phyloP scores from a whole-genome alignment of 495 filamentous ascomycete genomes.

The Extremus antarcticus region DNA sequence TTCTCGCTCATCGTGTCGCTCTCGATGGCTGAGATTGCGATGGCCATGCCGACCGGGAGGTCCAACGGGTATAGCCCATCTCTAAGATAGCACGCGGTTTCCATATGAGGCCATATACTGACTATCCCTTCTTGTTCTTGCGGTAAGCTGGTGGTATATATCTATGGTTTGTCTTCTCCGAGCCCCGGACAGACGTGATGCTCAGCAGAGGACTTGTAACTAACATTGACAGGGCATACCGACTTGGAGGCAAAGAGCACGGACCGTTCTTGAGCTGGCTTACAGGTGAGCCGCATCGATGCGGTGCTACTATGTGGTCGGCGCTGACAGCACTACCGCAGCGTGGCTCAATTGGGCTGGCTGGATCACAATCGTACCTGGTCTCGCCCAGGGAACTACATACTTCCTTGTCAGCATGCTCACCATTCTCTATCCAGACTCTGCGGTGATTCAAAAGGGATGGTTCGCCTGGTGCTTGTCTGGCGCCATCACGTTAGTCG shows the following conservation, averaged over 20 bases:
- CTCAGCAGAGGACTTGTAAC: neutral
- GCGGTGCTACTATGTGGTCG: no score
- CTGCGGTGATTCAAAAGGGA: constrained; percentile 21
- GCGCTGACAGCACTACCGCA: constrained; percentile 8
- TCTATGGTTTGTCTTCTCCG: neutral
- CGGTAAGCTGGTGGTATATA: neutral
- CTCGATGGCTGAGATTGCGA: constrained; percentile 19
- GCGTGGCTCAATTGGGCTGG: constrained; percentile 20
- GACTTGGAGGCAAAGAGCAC: constrained; percentile 26
- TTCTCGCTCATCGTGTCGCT: constrained; percentile 10
- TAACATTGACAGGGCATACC: constrained; percentile 12
- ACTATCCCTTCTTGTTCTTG: no score
- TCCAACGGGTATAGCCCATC: no score
- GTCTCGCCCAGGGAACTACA: constrained; percentile 21
- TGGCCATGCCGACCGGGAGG: constrained; percentile 27
- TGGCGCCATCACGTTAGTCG: constrained; percentile 25
- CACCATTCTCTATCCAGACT: constrained; percentile 27
- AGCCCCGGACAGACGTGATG: no score
- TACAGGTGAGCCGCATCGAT: constrained; percentile 30
- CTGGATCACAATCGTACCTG: constrained; percentile 20
- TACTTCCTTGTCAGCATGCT: constrained; percentile 30
- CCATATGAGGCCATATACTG: no score
- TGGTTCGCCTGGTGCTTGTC: constrained; percentile 30
- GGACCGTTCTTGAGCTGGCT: constrained; percentile 30
- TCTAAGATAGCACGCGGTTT: no score